Percentiles rank a stretch among this genome's conserved stretches.
phyloP scores from a whole-genome alignment of 2,329 filamentous ascomycete genomes.

The Tolypocladium sp. region DNA sequence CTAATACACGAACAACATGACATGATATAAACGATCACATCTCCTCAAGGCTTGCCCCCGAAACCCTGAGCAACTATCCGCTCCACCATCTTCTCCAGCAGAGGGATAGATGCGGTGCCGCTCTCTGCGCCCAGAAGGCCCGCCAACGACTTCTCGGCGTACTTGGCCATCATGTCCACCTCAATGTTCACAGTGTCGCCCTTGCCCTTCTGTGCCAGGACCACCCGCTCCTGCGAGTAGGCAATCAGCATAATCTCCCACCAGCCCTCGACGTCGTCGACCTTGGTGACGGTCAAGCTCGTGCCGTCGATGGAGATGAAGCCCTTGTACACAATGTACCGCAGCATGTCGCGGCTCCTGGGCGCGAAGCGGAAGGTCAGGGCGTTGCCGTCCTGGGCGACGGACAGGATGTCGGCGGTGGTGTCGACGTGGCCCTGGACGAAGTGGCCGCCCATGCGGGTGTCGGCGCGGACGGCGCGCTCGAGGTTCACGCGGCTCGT shows the following conservation, averaged over 20 bases:
- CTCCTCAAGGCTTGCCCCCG: slow-evolving; percentile 14
- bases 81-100: slow-evolving; percentile 64
- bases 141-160: slow-evolving; percentile 80
- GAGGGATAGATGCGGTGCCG: slow-evolving; percentile 40
- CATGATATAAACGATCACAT: neutral
- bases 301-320: slow-evolving; percentile 92
- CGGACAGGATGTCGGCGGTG: slow-evolving; percentile 63
- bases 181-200: slow-evolving; percentile 86
- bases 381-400: slow-evolving; percentile 79
- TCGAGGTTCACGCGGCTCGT: slow-evolving; percentile 80
- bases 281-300: slow-evolving; percentile 82
- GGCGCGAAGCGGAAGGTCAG: slow-evolving; percentile 78
- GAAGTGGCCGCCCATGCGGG: slow-evolving; percentile 96
- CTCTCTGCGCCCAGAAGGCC: slow-evolving; percentile 53
- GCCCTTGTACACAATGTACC: slow-evolving; percentile 93
- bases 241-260: slow-evolving; percentile 98
- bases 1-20: neutral
- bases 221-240: slow-evolving; percentile 90
- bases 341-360: slow-evolving; percentile 56
- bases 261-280: slow-evolving; percentile 69
- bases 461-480: slow-evolving; percentile 80
- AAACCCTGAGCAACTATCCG: slow-evolving; percentile 61
- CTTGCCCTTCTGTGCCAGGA: slow-evolving; percentile 66
- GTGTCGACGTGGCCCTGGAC: slow-evolving; percentile 97
- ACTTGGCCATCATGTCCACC: slow-evolving; percentile 82